Conservation (phyloP, 2,329 filamentous ascomycete genomes). For the Waltergamsia citrina region DNA sequence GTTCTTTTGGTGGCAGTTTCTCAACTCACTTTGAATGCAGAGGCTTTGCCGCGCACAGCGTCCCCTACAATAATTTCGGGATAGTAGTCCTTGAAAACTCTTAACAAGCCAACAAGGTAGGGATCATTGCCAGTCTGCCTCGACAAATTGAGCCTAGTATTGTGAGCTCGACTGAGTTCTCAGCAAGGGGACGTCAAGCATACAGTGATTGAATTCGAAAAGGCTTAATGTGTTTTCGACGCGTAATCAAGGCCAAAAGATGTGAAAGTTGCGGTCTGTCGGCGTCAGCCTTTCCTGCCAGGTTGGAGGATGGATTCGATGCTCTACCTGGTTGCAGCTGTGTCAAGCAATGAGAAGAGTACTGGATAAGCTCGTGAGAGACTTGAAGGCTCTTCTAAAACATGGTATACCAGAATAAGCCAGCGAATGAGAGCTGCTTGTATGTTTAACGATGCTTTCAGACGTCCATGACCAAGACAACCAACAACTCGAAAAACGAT, state of each 20-base stretch:
- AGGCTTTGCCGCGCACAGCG: conserved; percentile 48
- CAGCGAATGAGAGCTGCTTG: conserved; percentile 68
- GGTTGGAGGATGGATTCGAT: background rate
- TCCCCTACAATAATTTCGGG: conserved; percentile 78
- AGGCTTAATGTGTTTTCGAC: conserved; percentile 73
- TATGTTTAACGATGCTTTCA: conserved; percentile 62
- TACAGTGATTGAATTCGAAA: conserved; percentile 73
- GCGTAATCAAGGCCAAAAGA: conserved; percentile 67
- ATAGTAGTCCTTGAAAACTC: conserved; percentile 86
- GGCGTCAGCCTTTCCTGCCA: conserved; percentile 7
- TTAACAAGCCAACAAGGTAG: conserved; percentile 61
- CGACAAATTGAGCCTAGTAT: conserved; percentile 41
- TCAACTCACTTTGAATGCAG: conserved; percentile 45
- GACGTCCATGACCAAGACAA: conserved; percentile 66
- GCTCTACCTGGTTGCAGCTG: conserved; percentile 58
- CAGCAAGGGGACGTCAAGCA: conserved; percentile 17
- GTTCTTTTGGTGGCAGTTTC: background rate
- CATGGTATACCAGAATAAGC: conserved; percentile 68
- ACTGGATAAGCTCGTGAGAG: conserved; percentile 65
- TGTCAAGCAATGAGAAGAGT: conserved; percentile 75
- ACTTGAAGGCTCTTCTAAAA: conserved; percentile 52
- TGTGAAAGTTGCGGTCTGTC: conserved; percentile 57
- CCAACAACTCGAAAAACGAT: conserved; percentile 58
- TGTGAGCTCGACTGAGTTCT: background rate
- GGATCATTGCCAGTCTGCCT: conserved; percentile 62